phyloP scores from a whole-genome alignment of 2,329 filamentous ascomycete genomes.

The Davidsoniella eucalypti region DNA sequence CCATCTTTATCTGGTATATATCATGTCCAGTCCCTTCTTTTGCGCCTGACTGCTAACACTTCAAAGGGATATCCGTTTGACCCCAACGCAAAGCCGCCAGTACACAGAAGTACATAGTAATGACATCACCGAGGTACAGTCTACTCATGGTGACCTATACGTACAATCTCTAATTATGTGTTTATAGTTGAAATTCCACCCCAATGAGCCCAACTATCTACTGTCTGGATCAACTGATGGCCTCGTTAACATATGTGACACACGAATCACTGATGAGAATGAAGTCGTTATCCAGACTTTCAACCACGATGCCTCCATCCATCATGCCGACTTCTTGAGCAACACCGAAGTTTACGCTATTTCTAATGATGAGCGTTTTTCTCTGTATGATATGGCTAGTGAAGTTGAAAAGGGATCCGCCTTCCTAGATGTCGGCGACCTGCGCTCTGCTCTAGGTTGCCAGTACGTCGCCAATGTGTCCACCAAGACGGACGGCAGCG shows the following conservation, averaged over 20 bases:
- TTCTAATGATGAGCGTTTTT: constrained; percentile 63
- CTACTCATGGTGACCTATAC: background rate
- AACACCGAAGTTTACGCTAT: constrained; percentile 51
- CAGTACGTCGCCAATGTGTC: constrained; percentile 59
- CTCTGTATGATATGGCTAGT: constrained; percentile 54
- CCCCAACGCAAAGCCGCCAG: constrained; percentile 29
- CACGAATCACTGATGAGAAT: constrained; percentile 53
- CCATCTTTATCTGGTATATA: constrained; percentile 42
- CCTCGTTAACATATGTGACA: constrained; percentile 62
- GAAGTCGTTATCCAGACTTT: constrained; percentile 63
- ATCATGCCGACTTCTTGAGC: constrained; percentile 56
- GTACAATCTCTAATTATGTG: background rate
- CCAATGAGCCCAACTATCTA: constrained; percentile 40
- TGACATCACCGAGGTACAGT: constrained; percentile 39
- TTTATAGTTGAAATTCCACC: constrained; percentile 34
- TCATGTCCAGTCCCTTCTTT: background rate
- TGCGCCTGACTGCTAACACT: background rate
- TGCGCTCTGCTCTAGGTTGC: constrained; percentile 46
- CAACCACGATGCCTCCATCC: constrained; percentile 60
- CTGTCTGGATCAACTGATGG: constrained; percentile 68
- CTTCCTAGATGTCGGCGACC: constrained; percentile 46
- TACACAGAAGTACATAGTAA: constrained; percentile 53
- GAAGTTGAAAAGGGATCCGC: constrained; percentile 42
- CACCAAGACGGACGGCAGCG: constrained; percentile 39
- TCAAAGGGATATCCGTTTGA: constrained; percentile 39